Base-by-base conservation (phyloP, 768 basidiomycete genomes). In the Dacryopinax spathularia region DNA sequence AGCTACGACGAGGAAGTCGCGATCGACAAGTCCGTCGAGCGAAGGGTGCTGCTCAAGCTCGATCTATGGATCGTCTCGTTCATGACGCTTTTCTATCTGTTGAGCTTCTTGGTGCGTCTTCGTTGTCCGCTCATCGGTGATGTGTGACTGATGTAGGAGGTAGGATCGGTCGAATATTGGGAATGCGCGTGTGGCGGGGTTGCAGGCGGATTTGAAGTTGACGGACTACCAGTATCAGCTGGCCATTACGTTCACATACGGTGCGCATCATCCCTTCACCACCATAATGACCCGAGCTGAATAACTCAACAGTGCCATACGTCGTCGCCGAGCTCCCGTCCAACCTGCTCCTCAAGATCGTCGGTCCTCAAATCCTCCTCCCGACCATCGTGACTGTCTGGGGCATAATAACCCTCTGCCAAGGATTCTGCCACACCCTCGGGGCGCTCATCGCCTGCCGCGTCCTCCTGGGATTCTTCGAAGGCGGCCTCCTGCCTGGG, bases 331-430 rank as follows among this genome's bases (percentile, higher is more conserved):
- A 86, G 66, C 72, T 86, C 18, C 84, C 84, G 6, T 82, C 84
- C 1, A 85, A 84, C 69, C 71, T 85, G 33, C 66, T 84, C 31
- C 77, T 85, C 31, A 84, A 83, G 69, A 75, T 75, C 75, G 68
- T 78, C 44, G 81, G 84, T 1, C 82, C 86, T 1, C 79, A 84
- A n/a, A 77, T 82, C 63, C 72, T 81, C 56, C 77, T 86, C 70
- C 86, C 87, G 0, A 72, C 80, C 1, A 82, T 87, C 79, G 72
- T 87, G 59, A 78, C 80, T 0, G 67, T 82, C 0, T 89, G 87
- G 86, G 87, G 87, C n/a, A 56, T 86, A n/a, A 78, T 84, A 15
- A 78, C 80, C 10, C 77, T 83, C 9, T 74, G 82, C 44, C 85
- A 88, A 78, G 85, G 84, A 79, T 61, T 22, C 64, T 80, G 70